Evolutionary conservation across 768 basidiomycete genomes (phyloP).

Genomic region (Leccinum variicolor): DNA sequence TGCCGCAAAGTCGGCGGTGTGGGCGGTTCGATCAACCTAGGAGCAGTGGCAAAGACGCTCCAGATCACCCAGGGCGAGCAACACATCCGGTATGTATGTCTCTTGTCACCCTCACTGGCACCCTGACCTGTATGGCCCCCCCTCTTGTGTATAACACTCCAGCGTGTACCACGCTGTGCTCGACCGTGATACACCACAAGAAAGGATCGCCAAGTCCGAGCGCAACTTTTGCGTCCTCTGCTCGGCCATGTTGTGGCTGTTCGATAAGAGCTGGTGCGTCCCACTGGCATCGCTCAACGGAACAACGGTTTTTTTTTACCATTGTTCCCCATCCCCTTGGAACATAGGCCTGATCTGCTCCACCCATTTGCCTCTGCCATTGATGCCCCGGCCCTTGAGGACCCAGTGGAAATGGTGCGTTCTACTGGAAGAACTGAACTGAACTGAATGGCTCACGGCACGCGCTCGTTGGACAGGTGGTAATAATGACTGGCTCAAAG

Average conservation of each 20-base stretch:
- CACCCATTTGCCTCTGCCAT: constrained; percentile 71
- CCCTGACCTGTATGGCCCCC: background rate
- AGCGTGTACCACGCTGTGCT: constrained; percentile 65
- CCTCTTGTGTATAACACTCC: no score
- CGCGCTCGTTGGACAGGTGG: constrained; percentile 32
- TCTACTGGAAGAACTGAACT: no score
- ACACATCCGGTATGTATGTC: constrained; percentile 42
- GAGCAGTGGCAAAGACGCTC: constrained; percentile 49
- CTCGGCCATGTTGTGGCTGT: constrained; percentile 66
- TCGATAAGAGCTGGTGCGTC: constrained; percentile 50
- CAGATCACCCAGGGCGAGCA: constrained; percentile 51
- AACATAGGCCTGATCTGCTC: constrained; percentile 55
- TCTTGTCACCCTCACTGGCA: background rate
- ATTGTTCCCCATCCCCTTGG: background rate
- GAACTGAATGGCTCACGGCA: background rate
- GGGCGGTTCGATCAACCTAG: constrained; percentile 66
- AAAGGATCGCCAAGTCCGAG: constrained; percentile 50
- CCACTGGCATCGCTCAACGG: background rate
- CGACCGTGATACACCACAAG: constrained; percentile 49
- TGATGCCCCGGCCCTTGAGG: constrained; percentile 54
- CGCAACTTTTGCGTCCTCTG: constrained; percentile 63
- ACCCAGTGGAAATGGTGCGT: constrained; percentile 49
- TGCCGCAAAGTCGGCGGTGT: constrained; percentile 68
- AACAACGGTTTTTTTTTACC: background rate
- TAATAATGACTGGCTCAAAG: constrained; percentile 46